Conservation (phyloP, 495 filamentous ascomycete species). For the Podospora sp. region DNA sequence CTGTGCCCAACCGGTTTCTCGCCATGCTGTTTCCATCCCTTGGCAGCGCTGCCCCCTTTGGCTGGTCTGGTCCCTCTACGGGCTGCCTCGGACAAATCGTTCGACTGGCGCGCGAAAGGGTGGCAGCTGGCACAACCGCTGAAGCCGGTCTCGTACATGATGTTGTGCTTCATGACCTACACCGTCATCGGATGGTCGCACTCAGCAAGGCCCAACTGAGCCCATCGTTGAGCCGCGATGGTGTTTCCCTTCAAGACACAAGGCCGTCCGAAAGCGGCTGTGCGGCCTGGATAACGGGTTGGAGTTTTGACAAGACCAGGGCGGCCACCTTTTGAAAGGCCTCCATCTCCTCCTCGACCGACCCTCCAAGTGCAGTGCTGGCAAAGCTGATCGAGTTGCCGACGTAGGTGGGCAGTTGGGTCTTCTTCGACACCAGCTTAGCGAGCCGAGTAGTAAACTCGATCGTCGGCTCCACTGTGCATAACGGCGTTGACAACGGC, state of each 20-base stretch:
- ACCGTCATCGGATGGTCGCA: conserved; percentile 9
- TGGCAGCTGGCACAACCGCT: conserved; percentile 1
- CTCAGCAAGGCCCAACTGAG: not conserved
- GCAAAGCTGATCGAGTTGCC: conserved; percentile 73
- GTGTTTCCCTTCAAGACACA: conserved; percentile 7
- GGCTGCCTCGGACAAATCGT: not conserved
- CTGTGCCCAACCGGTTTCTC: not conserved
- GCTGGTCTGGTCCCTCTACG: too few species aligned
- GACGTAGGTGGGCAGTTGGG: conserved; percentile 75
- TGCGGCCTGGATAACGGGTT: conserved; percentile 21
- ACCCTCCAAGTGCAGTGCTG: conserved; percentile 68
- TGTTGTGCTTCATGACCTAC: not conserved
- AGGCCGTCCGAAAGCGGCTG: conserved; percentile 17
- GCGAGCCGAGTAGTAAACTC: conserved; percentile 87
- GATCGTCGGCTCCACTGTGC: conserved; percentile 68
- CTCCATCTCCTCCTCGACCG: conserved; percentile 94
- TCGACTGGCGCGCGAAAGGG: not conserved
- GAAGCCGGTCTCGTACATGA: conserved; percentile 13
- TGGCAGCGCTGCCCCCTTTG: not conserved
- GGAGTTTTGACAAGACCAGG: conserved; percentile 63
- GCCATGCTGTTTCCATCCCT: not conserved
- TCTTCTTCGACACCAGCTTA: conserved; percentile 74
- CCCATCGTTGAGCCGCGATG: not conserved
- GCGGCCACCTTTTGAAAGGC: conserved; percentile 73
- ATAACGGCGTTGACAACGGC: conserved; percentile 77